Percentiles rank a stretch among this genome's conserved stretches.
Evolutionary conservation across 225 moss, liverwort and hornwort genomes (phyloP).

Genomic region (Antitrichia curtipendula): DNA sequence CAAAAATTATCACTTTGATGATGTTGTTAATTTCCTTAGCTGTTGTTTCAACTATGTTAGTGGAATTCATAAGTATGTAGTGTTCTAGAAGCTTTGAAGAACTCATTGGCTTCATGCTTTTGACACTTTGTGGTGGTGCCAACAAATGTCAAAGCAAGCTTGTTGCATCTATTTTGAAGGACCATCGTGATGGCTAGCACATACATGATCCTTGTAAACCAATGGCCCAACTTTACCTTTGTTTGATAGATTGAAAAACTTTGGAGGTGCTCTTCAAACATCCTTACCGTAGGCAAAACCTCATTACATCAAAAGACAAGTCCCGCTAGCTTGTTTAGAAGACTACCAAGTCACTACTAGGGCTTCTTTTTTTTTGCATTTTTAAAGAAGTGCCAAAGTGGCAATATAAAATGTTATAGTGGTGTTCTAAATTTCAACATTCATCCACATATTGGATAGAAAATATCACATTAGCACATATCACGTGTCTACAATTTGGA

Average conservation of each 20-base stretch:
- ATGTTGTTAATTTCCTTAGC: neutral
- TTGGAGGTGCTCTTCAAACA: neutral
- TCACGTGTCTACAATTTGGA: too few species aligned
- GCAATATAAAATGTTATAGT: too few species aligned
- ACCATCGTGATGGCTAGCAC: neutral
- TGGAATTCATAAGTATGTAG: neutral
- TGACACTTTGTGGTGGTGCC: rapidly evolving
- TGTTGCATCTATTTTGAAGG: rapidly evolving
- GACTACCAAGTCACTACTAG: too few species aligned
- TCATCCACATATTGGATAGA: too few species aligned
- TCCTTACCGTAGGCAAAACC: neutral
- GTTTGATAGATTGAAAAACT: neutral
- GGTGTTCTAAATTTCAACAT: too few species aligned
- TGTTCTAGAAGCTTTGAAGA: neutral
- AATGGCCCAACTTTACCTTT: neutral
- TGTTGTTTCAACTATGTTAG: neutral
- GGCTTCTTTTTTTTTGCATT: too few species aligned
- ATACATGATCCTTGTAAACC: neutral
- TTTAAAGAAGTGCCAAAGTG: too few species aligned
- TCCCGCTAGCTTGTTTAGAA: too few species aligned
- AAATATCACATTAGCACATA: too few species aligned
- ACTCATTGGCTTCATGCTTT: neutral
- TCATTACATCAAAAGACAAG: too few species aligned
- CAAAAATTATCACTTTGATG: neutral
- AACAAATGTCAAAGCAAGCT: neutral